Base-by-base conservation (phyloP, 2,329 filamentous ascomycete species). In the Phialemoniopsis sp. region DNA sequence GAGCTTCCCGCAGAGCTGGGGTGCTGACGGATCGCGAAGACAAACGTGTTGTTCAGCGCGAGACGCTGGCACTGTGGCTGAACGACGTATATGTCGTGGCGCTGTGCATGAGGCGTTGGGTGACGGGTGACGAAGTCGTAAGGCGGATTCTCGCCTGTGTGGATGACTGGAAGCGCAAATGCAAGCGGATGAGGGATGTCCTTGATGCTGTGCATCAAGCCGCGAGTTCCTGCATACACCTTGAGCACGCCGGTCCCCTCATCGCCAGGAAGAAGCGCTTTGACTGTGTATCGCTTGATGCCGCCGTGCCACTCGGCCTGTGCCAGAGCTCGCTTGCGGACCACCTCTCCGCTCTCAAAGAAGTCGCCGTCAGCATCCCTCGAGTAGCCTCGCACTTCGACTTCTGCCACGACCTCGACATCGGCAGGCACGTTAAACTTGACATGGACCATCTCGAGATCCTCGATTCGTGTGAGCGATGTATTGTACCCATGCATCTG, bases 171-270 rank as follows among this genome's bases (percentile, higher is more conserved):
- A n/a, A 98, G 66, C 4, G 89, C 82, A 48, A 97, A 83, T 1
- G 91, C 90, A 39, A 98, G 68, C 3, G 90, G 84, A 56, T 98
- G 91, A 8, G 93, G 90, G 40, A 96, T 96, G 58, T 96, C 88
- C 60, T 93, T 93, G 69, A 93, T 91, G 47, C 87, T 94, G 65
- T 97, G 93, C 90, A 97, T 97, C 39, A 98, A 73, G 1, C 94
- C 94, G 46, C 90, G 82, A 61, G 90, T 93, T 44, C 94, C 93
- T 12, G 90, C 91, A 60, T 96, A 98, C 29, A 98, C 72, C 60
- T 94, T 96, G 42, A 98, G 68, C 12, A 85, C 78, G 32, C 88
- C 93, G 32, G 87, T 84, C 12, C 90, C 90, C 63, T 96, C 91
- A 50, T 97, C 91, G 18, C 89, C 87, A 2, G 94, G 91, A 1